Conservation (phyloP, 2,329 filamentous ascomycete species). For the Trichoderma pleuroti region DNA sequence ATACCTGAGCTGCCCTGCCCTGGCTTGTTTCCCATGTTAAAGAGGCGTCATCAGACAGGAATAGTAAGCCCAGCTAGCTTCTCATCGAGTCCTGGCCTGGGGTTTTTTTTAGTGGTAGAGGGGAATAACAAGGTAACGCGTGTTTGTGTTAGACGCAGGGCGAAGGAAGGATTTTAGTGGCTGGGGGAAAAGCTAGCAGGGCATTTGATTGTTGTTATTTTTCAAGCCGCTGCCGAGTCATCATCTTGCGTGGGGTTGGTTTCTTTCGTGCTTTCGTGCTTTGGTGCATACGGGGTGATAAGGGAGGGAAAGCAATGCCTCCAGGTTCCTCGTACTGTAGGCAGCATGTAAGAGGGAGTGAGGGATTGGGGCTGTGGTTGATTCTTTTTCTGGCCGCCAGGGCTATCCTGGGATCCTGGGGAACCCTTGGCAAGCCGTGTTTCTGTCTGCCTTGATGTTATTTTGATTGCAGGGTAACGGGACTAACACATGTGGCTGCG, state of each 20-base stretch:
- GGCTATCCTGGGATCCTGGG: neutral
- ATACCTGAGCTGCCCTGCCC: neutral
- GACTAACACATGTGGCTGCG: neutral
- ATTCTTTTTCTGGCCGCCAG: neutral
- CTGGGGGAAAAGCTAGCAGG: neutral
- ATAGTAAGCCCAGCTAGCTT: neutral
- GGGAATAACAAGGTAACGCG: neutral
- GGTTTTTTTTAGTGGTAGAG: neutral
- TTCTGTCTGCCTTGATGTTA: neutral
- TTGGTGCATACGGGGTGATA: neutral
- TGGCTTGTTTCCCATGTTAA: neutral
- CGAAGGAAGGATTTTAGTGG: conserved; percentile 14
- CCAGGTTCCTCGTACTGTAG: neutral
- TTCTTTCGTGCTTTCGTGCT: neutral
- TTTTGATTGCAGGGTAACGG: neutral
- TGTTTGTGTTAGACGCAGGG: neutral
- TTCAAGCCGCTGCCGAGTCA: neutral
- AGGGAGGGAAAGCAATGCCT: neutral
- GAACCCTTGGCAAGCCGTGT: neutral
- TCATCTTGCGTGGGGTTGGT: neutral
- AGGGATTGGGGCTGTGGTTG: neutral
- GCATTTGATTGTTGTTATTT: neutral
- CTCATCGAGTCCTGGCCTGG: neutral
- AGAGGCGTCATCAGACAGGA: neutral
- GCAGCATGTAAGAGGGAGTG: neutral